Conservation (phyloP, 768 basidiomycete species). For the Leccinum imitatum region DNA sequence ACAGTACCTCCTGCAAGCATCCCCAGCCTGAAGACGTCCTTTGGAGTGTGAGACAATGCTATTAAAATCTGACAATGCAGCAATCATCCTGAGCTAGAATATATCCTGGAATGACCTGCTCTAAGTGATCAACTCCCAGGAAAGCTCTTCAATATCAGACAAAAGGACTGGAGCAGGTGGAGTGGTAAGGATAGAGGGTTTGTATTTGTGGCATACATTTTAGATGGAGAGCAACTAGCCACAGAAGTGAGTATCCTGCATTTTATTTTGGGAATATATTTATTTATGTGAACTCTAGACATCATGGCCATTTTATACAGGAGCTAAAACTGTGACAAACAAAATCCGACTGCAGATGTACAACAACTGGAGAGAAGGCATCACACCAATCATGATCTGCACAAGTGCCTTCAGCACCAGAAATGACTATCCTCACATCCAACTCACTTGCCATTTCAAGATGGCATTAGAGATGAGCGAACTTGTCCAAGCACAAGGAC, state of each 20-base stretch:
- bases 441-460: background rate
- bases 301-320: background rate
- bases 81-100: background rate
- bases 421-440: background rate
- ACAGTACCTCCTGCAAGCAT: background rate
- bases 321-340: background rate
- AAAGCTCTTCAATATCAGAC: no score
- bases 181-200: background rate
- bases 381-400: background rate
- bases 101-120: background rate
- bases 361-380: background rate
- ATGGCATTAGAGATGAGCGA: background rate
- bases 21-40: rapidly evolving
- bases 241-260: background rate
- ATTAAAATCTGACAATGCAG: background rate
- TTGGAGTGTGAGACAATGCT: background rate
- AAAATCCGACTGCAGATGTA: background rate
- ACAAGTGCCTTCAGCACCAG: background rate
- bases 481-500: background rate
- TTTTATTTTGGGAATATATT: background rate
- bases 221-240: background rate
- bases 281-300: background rate
- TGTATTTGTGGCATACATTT: background rate
- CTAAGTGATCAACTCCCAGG: background rate
- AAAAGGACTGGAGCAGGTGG: no score